A percentile compares a stretch with the other conserved stretches of the same genome.
These are phyloP conservation scores for Calonectria hongkongensis DNA, from an alignment of 2,329 filamentous ascomycete species.

Conservation along the genomic window DNA sequence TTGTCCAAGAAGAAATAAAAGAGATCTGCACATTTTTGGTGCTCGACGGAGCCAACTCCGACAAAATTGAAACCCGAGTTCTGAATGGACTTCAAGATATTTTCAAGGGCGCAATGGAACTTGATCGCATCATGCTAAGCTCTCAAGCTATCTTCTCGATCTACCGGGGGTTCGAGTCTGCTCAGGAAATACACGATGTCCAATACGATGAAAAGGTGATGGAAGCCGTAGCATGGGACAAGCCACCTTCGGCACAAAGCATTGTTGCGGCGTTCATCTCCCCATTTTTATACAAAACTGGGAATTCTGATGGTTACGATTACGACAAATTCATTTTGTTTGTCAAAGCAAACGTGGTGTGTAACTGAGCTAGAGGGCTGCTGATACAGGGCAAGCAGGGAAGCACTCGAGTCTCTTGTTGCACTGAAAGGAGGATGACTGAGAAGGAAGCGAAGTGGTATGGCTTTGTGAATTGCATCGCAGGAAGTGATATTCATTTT, in stretches of 20 bases:
- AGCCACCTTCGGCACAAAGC: neutral
- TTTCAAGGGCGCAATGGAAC: constrained; percentile 5
- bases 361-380: constrained; percentile 17
- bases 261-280: constrained; percentile 7
- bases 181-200: rapidly evolving
- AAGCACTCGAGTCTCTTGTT: neutral
- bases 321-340: constrained; percentile 12
- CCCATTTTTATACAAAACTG: constrained; percentile 28
- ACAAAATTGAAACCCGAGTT: neutral
- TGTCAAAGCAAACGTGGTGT: constrained; percentile 40
- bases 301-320: constrained; percentile 39
- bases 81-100: neutral
- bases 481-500: neutral
- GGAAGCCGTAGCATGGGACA: neutral
- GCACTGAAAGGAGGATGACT: neutral
- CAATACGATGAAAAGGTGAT: constrained; percentile 10
- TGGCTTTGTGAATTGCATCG: neutral
- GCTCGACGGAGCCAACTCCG: rapidly evolving
- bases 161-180: neutral
- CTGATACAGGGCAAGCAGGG: too few species aligned
- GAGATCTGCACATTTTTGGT: neutral
- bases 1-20: neutral
- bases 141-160: constrained; percentile 37
- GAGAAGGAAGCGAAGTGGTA: neutral
- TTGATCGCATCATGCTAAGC: constrained; percentile 38